Conservation (phyloP, 2,329 filamentous ascomycete genomes). For the Penicillium fuscoglaucum region DNA sequence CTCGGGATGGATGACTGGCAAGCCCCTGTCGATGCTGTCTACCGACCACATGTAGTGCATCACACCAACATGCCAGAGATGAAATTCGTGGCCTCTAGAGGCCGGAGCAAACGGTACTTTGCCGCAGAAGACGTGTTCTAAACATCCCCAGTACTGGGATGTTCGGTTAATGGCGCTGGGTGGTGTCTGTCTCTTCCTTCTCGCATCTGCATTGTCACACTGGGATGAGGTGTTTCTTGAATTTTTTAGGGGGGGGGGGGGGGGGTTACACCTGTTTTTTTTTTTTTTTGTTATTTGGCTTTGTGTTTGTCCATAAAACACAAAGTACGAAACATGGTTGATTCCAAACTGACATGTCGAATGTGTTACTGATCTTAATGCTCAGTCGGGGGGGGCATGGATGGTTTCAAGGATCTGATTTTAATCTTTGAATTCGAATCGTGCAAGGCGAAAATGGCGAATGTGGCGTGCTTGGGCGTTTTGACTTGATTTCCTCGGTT, state of each 20-base stretch:
- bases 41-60: constrained; percentile 89
- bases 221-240: constrained; percentile 8
- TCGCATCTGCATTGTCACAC: constrained; percentile 26
- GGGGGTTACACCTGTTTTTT: too few species aligned
- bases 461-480: constrained; percentile 17
- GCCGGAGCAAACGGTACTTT: constrained; percentile 71
- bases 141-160: neutral
- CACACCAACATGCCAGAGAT: constrained; percentile 73
- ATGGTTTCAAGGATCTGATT: neutral
- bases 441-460: constrained; percentile 17
- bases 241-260: neutral
- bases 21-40: constrained; percentile 85
- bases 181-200: constrained; percentile 8
- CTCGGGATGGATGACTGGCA: constrained; percentile 89
- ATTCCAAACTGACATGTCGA: constrained; percentile 1
- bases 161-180: constrained; percentile 8
- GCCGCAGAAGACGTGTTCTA: constrained; percentile 57
- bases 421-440: neutral
- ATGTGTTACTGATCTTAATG: constrained; percentile 3
- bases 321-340: constrained; percentile 4
- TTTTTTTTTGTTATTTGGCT: constrained; percentile 15
- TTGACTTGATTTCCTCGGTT: neutral
- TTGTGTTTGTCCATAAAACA: constrained; percentile 3
- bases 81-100: constrained; percentile 66
- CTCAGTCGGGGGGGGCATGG: neutral